Base-by-base conservation (phyloP, 306 rosid genomes). In the Vicia sativa region DNA sequence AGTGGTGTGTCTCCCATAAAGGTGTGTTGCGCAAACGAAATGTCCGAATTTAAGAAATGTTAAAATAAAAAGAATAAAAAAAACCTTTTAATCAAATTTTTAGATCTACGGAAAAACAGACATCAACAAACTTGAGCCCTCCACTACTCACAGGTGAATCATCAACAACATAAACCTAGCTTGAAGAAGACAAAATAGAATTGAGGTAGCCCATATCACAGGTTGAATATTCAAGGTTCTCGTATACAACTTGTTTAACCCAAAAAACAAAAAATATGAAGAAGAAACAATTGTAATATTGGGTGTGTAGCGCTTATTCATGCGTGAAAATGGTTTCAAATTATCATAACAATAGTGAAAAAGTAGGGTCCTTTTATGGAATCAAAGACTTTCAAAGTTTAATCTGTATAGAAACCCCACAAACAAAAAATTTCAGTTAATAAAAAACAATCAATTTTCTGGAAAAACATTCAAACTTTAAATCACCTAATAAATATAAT, bases 71-170 rank as follows among this genome's bases (percentile, higher is more conserved):
- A n/a, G n/a, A n/a, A n/a, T n/a, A n/a, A n/a, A n/a, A n/a, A n/a
- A n/a, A n/a, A n/a, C n/a, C n/a, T n/a, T n/a, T n/a, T n/a, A n/a
- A n/a, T n/a, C n/a, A n/a, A n/a, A n/a, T n/a, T n/a, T n/a, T n/a
- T n/a, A n/a, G n/a, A n/a, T n/a, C n/a, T n/a, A n/a, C n/a, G n/a
- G n/a, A n/a, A n/a, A n/a, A n/a, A n/a, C n/a, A n/a, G n/a, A n/a
- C n/a, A n/a, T 39, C 43, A 64, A 59, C 45, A 34, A 59, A 93
- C 98, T 97, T 90, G 81, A 87, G 87, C 45, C 96, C 98, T 1
- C 97, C 96, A 13, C 98, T 97, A 74, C 93, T 90, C 25, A 88
- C 97, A 38, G 98, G 97, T 28, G 90, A 80, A 66, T 93, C 98
- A 46, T 88, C 95, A 46, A 87, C 76, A 59, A 87, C 88, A 83